Conservation (phyloP, 495 filamentous ascomycete genomes). For the Antarctomyces pellizariae region DNA sequence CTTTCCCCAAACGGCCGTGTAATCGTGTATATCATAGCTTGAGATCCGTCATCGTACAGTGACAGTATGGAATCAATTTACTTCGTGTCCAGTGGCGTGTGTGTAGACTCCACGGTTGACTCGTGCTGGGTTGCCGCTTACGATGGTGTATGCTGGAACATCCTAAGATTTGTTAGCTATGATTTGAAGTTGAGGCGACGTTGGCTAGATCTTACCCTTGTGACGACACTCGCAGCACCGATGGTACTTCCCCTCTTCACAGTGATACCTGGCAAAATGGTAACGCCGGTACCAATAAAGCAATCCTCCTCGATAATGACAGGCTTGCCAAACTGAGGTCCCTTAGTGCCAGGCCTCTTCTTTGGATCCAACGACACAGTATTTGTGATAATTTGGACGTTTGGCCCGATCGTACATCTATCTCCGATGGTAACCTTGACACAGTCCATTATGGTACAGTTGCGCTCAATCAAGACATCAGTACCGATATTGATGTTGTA, state of each 20-base stretch:
- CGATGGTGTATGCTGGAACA: slow-evolving; percentile 36
- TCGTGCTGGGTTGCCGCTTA: slow-evolving; percentile 37
- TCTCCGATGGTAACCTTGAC: slow-evolving; percentile 49
- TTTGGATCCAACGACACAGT: slow-evolving; percentile 56
- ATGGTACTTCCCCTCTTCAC: slow-evolving; percentile 62
- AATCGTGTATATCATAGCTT: no score
- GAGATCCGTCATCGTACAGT: no score
- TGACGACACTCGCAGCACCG: slow-evolving; percentile 72
- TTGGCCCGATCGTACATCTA: slow-evolving; percentile 60
- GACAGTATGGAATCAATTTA: no score
- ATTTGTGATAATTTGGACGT: slow-evolving; percentile 65
- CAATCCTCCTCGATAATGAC: slow-evolving; percentile 76
- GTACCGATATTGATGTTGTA: slow-evolving; percentile 83
- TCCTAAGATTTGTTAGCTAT: slow-evolving; percentile 18
- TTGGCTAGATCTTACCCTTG: slow-evolving; percentile 37
- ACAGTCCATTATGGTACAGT: slow-evolving; percentile 74
- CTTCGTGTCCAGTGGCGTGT: no score
- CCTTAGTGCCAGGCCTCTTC: slow-evolving; percentile 48
- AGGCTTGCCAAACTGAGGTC: slow-evolving; percentile 42
- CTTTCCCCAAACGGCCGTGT: no score
- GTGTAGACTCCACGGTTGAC: slow-evolving; percentile 28
- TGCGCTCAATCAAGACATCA: slow-evolving; percentile 63
- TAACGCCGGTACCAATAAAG: slow-evolving; percentile 68
- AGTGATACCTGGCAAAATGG: slow-evolving; percentile 60
- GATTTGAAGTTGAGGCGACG: neutral